phyloP scores from a whole-genome alignment of 2,329 filamentous ascomycete species.

The Mycosphaerelloides madeirae region DNA sequence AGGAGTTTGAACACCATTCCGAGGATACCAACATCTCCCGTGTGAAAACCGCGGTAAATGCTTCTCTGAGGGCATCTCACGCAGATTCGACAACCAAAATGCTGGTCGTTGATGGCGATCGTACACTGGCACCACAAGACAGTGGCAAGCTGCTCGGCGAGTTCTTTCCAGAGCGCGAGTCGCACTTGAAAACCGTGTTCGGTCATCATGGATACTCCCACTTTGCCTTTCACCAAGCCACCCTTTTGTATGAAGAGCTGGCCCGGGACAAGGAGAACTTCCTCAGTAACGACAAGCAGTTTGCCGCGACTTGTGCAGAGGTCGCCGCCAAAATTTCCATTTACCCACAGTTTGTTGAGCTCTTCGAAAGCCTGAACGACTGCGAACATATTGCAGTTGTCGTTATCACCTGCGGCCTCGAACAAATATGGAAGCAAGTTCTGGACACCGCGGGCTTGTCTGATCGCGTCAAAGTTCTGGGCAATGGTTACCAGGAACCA shows the following conservation, averaged over 20 bases:
- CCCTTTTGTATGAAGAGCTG: constrained; percentile 49
- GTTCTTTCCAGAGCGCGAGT: constrained; percentile 31
- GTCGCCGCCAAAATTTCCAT: constrained; percentile 43
- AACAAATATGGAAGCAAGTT: constrained; percentile 53
- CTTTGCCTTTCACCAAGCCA: constrained; percentile 51
- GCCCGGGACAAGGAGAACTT: constrained; percentile 35
- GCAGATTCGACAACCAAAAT: not conserved
- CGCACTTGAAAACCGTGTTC: constrained; percentile 41
- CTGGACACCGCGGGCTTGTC: constrained; percentile 43
- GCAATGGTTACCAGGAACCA: constrained; percentile 38
- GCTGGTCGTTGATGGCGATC: constrained; percentile 57
- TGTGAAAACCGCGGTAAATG: not conserved
- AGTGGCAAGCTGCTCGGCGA: constrained; percentile 51
- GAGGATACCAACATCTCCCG: constrained; percentile 37
- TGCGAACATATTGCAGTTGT: constrained; percentile 40
- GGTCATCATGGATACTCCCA: constrained; percentile 49
- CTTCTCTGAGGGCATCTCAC: not conserved
- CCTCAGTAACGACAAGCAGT: no score
- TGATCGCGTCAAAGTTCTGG: constrained; percentile 48
- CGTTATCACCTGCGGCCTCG: constrained; percentile 53
- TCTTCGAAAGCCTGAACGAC: constrained; percentile 35
- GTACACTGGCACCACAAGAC: constrained; percentile 50
- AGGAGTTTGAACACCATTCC: not conserved
- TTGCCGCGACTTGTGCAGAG: constrained; percentile 41
- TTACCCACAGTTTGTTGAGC: constrained; percentile 44